These are phyloP conservation scores for Ascochyta pisi DNA, from an alignment of 2,329 filamentous ascomycete species.

Conservation along the genomic window DNA sequence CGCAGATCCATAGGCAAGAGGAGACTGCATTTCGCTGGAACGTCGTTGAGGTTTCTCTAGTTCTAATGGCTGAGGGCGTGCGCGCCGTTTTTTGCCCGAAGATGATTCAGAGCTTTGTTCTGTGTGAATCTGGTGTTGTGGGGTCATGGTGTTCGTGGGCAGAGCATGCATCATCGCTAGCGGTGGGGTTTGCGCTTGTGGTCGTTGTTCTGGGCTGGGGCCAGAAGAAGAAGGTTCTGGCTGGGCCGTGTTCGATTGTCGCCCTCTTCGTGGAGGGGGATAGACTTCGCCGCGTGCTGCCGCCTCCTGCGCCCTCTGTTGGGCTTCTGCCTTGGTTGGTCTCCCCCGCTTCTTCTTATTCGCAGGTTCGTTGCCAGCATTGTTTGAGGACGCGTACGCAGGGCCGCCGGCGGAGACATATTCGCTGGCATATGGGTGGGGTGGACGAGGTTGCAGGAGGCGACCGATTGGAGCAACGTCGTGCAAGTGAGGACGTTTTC, in stretches of 20 bases:
- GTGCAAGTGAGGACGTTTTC: constrained; percentile 46
- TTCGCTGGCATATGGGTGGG: constrained; percentile 44
- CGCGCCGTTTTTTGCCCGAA: constrained; percentile 45
- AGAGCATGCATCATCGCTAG: constrained; percentile 26
- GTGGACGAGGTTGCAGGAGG: constrained; percentile 55
- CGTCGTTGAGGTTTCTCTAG: constrained; percentile 37
- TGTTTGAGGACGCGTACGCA: constrained; percentile 37
- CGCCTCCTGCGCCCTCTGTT: constrained; percentile 53
- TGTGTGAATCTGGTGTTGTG: constrained; percentile 36
- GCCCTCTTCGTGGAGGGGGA: constrained; percentile 45
- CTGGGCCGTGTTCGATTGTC: constrained; percentile 39
- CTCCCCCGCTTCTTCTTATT: constrained; percentile 57
- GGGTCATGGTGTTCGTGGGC: constrained; percentile 33
- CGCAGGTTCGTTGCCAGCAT: constrained; percentile 43
- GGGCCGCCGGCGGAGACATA: constrained; percentile 36
- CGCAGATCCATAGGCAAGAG: constrained; percentile 37
- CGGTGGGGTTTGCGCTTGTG: constrained; percentile 38
- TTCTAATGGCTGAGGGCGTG: constrained; percentile 42
- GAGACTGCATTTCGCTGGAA: constrained; percentile 41
- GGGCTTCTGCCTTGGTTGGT: constrained; percentile 56
- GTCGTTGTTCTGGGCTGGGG: constrained; percentile 32
- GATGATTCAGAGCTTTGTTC: constrained; percentile 44
- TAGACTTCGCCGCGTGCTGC: constrained; percentile 50
- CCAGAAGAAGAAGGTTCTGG: constrained; percentile 29
- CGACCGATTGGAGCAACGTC: constrained; percentile 49